Evolutionary conservation across 306 rosid genomes (phyloP).

Genomic region (Cucumis hystrix): DNA sequence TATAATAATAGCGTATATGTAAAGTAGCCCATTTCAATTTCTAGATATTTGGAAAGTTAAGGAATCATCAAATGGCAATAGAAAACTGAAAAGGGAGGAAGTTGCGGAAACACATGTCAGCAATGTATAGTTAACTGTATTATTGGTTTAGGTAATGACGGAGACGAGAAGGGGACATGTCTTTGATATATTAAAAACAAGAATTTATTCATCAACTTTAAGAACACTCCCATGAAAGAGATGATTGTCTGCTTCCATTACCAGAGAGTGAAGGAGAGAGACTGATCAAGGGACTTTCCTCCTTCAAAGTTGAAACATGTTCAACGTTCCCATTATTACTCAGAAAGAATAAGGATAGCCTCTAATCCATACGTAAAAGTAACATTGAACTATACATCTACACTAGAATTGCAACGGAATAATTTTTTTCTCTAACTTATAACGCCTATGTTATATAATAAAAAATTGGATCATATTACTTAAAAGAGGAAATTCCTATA

Average conservation of each 20-base stretch:
- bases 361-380: not conserved
- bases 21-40: no score
- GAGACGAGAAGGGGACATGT: not conserved
- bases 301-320: not conserved
- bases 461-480: not conserved
- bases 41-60: not conserved
- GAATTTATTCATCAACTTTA: not conserved
- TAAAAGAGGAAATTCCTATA: not conserved
- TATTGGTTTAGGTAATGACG: not conserved
- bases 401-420: not conserved
- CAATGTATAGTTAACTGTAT: not conserved
- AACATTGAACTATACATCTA: not conserved
- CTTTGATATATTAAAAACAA: not conserved
- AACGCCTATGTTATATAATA: not conserved
- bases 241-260: not conserved
- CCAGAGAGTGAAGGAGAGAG: not conserved
- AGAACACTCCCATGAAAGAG: not conserved
- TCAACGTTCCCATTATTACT: not conserved
- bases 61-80: no score
- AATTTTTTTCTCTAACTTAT: not conserved
- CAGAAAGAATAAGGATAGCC: not conserved
- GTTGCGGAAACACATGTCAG: not conserved
- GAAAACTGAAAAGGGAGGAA: not conserved
- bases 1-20: not conserved
- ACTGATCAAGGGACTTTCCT: not conserved